Conservation (phyloP, 176 grass and related monocot species). For the Oryza nivara region DNA sequence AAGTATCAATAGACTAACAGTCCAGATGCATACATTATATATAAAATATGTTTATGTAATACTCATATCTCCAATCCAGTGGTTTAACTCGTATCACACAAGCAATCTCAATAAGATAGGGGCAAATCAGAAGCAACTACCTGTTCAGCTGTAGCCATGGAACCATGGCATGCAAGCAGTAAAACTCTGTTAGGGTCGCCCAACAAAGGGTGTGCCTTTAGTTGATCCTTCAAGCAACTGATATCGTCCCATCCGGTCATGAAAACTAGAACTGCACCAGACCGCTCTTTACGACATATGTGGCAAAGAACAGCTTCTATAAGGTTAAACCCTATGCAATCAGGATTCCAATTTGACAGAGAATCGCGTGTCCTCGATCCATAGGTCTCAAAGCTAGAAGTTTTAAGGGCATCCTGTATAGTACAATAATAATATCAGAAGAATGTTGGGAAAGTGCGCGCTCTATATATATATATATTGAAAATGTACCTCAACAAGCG, state of each 20-base stretch:
- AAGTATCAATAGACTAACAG: conserved; percentile 6
- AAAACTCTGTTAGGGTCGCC: conserved; percentile 92
- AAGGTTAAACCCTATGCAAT: conserved; percentile 96
- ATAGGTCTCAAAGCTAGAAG: conserved; percentile 77
- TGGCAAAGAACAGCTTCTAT: conserved; percentile 94
- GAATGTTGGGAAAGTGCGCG: conserved; percentile 25
- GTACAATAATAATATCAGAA: conserved; percentile 38
- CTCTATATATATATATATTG: neutral
- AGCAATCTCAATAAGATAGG: conserved; percentile 20
- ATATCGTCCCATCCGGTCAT: conserved; percentile 99
- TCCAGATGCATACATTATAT: neutral
- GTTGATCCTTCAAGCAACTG: conserved; percentile 91
- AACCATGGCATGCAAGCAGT: conserved; percentile 94
- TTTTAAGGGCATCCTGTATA: conserved; percentile 81
- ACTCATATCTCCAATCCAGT: neutral
- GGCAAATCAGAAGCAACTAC: conserved; percentile 43
- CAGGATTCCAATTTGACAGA: conserved; percentile 88
- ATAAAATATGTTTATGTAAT: conserved; percentile 20
- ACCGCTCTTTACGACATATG: conserved; percentile 89
- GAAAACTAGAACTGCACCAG: conserved; percentile 93
- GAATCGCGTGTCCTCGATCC: conserved; percentile 85
- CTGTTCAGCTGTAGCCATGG: conserved; percentile 97
- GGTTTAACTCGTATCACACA: neutral
- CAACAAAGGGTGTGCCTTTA: conserved; percentile 88
- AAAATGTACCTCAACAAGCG: conserved; percentile 84